Evolutionary conservation across 176 grass and related monocot species (phyloP).

Genomic region (Rhynchospora tenuis): DNA sequence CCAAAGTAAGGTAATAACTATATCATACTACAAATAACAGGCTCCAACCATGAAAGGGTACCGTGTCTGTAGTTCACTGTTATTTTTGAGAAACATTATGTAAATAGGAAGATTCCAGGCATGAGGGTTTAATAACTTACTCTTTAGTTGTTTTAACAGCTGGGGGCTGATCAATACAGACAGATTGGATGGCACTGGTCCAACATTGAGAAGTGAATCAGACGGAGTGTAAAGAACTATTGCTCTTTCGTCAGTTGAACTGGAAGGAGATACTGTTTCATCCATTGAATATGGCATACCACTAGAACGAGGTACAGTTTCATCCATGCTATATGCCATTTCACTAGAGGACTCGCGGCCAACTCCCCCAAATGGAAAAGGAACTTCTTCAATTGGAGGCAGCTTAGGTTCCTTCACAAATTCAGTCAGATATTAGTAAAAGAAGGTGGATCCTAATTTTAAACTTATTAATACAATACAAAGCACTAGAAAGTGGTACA

Average conservation of each 20-base stretch:
- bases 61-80: background rate
- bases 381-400: constrained; percentile 2
- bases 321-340: constrained; percentile 23
- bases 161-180: constrained; percentile 69
- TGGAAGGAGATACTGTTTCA: constrained; percentile 19
- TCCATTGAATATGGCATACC: constrained; percentile 21
- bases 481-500: background rate
- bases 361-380: constrained; percentile 15
- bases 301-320: constrained; percentile 9
- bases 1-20: background rate
- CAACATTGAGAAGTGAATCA: constrained; percentile 18
- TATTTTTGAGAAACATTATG: background rate
- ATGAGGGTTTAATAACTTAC: constrained; percentile 43
- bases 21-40: constrained; percentile 15
- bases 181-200: constrained; percentile 31
- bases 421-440: background rate
- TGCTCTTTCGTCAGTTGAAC: constrained; percentile 37
- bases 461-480: background rate
- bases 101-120: background rate
- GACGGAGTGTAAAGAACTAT: constrained; percentile 69
- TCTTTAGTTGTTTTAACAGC: constrained; percentile 67
- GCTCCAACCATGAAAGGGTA: background rate
- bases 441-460: background rate
- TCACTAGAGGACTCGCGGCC: constrained; percentile 25
- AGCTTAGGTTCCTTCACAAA: constrained; percentile 20